Conservation (phyloP, 2,329 filamentous ascomycete species). For the Hymenoscyphus occultus region DNA sequence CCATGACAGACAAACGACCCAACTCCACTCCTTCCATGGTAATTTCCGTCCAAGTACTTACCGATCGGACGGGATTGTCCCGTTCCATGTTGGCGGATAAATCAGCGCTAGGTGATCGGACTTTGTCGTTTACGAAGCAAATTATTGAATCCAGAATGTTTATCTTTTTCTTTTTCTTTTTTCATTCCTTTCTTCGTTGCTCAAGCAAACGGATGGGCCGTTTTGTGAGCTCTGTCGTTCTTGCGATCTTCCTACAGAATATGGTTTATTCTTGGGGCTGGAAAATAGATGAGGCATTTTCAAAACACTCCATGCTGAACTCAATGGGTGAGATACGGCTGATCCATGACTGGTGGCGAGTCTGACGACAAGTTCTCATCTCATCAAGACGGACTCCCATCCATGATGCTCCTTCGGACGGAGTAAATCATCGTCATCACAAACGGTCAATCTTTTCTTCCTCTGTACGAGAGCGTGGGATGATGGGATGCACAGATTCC, state of each 20-base stretch:
- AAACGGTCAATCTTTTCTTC: too few species aligned
- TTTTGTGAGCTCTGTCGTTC: background rate
- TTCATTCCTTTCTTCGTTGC: background rate
- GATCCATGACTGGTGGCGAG: background rate
- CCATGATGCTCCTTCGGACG: too few species aligned
- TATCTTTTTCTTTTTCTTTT: background rate
- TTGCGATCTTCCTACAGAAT: slow-evolving; percentile 5
- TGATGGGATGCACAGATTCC: too few species aligned
- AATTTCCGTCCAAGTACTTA: slow-evolving; percentile 12
- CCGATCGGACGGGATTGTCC: slow-evolving; percentile 17
- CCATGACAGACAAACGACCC: background rate
- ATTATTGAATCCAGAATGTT: background rate
- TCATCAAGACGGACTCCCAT: too few species aligned
- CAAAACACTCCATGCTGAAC: background rate
- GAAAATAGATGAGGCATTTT: background rate
- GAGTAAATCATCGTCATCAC: too few species aligned
- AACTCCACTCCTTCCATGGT: slow-evolving; percentile 6
- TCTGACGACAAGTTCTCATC: too few species aligned
- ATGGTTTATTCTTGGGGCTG: background rate
- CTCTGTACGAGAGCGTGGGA: too few species aligned
- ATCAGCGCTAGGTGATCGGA: background rate
- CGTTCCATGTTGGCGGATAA: slow-evolving; percentile 4
- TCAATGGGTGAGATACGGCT: background rate
- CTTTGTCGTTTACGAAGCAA: background rate
- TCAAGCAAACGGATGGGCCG: background rate